Base-by-base conservation (phyloP, 2,329 filamentous ascomycete species). In the Cucurbitaria berberidis region DNA sequence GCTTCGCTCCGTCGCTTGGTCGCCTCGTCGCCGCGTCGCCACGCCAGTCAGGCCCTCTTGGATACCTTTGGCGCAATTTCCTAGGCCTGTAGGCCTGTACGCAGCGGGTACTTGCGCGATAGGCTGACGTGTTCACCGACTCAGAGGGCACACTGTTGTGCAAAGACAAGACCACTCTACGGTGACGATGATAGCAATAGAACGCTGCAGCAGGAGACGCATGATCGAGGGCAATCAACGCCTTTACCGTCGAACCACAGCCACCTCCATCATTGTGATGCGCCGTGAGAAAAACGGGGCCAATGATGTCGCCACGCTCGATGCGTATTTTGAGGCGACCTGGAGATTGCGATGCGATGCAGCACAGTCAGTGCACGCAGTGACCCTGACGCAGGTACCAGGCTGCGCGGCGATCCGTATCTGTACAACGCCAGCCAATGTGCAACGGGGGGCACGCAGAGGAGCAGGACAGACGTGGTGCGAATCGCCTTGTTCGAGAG, bases 261-360 rank as follows among this genome's bases (percentile, higher is more conserved):
- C 16, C 45, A 26, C 18, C 27, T 9, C 21, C 19, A 7, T 22
- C 36, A 26, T 42, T 9, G 24, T 15, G 40, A 29, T 42, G 41
- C 29, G 34, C 13, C 47, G 21, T 38, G 38, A 18, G 29, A 16
- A n/a, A 42, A 29, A 19, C 35, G 43, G 42, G 35, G 21, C 36
- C 35, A 22, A 53, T 55, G 49, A 56, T 55, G 53, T 56, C 49
- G 50, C 36, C 29, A 19, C 41, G 9, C 27, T 45, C 48, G 15
- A 46, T 27, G 24, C 47, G 41, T 42, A 36, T 45, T 51, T 43
- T 55, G 42, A 47, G 48, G 39, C 16, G 18, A 13, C 32, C 40
- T 42, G 48, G 54, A 58, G 52, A 61, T 61, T 61, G 53, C 45
- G 53, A 56, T 56, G 48, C 47, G 29, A n/a, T n/a, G n/a, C n/a